Evolutionary conservation across 2,329 filamentous ascomycete genomes (phyloP).

Genomic region (Diaporthe nobilis): DNA sequence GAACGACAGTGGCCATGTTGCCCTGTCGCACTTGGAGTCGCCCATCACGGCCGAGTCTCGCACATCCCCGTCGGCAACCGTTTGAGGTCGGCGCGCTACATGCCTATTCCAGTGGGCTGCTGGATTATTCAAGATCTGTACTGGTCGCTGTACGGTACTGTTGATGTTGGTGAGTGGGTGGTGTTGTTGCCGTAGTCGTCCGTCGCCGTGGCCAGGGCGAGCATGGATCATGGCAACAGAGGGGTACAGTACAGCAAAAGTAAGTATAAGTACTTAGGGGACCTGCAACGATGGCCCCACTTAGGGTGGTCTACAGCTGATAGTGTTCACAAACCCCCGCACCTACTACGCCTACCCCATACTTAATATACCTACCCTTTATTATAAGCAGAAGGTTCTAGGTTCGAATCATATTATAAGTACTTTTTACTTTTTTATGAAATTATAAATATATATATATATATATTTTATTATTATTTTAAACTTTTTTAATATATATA

Average conservation of each 20-base stretch:
- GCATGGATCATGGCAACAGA: not conserved
- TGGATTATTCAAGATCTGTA: not conserved
- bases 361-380: too few relatives aligned
- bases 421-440: too few relatives aligned
- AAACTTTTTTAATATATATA: too few relatives aligned
- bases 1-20: constrained; percentile 46
- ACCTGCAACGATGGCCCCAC: not conserved
- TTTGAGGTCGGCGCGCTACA: not conserved
- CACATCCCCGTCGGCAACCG: not conserved
- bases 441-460: too few relatives aligned
- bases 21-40: not conserved
- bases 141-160: not conserved
- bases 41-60: not conserved
- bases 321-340: too few relatives aligned
- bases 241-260: too few relatives aligned
- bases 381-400: too few relatives aligned
- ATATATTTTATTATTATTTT: too few relatives aligned
- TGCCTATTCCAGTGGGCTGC: not conserved
- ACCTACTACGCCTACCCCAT: too few relatives aligned
- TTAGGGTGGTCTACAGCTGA: too few relatives aligned
- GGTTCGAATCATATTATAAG: too few relatives aligned
- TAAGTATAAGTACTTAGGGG: not conserved
- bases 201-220: not conserved
- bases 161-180: not conserved
- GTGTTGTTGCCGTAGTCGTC: not conserved